A percentile compares a stretch with the other conserved stretches of the same genome.
These are phyloP conservation scores for Orbilia blumenaviensis DNA, from an alignment of 2,329 filamentous ascomycete species.

Conservation along the genomic window DNA sequence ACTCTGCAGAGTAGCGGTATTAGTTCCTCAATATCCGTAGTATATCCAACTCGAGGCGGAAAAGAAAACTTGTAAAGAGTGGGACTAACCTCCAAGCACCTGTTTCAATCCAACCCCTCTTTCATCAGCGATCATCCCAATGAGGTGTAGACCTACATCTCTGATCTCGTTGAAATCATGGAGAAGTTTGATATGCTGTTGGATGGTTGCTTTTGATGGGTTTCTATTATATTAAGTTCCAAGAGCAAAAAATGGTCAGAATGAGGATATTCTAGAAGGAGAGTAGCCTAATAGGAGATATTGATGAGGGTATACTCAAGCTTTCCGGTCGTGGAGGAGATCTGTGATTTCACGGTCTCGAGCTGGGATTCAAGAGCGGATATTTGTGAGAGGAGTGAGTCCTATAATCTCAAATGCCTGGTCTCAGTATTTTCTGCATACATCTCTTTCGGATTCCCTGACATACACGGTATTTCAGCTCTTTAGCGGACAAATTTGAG, in stretches of 20 bases:
- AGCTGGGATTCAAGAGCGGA: constrained; percentile 64
- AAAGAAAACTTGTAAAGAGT: background rate
- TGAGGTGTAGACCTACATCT: constrained; percentile 72
- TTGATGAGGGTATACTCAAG: constrained; percentile 58
- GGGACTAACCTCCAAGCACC: constrained; percentile 59
- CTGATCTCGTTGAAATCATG: constrained; percentile 77
- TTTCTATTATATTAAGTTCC: constrained; percentile 39
- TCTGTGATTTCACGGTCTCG: constrained; percentile 60
- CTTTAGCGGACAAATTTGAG: constrained; percentile 15
- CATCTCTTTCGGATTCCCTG: background rate
- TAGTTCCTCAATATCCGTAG: too few species aligned
- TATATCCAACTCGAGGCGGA: background rate
- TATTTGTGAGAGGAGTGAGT: constrained; percentile 64
- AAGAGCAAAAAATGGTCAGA: background rate
- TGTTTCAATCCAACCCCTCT: constrained; percentile 67
- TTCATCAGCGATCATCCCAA: constrained; percentile 74
- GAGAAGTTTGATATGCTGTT: constrained; percentile 71
- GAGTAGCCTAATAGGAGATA: background rate
- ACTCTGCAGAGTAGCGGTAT: too few species aligned
- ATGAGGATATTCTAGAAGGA: background rate
- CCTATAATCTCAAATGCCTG: constrained; percentile 44
- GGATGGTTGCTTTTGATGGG: constrained; percentile 67
- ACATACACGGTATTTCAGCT: constrained; percentile 41
- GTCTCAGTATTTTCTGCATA: background rate
- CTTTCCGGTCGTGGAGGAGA: constrained; percentile 59